A percentile compares a stretch with the other conserved stretches of the same genome.
Conservation (phyloP, 257 asterid genomes). For the Nicotiana undulata region DNA sequence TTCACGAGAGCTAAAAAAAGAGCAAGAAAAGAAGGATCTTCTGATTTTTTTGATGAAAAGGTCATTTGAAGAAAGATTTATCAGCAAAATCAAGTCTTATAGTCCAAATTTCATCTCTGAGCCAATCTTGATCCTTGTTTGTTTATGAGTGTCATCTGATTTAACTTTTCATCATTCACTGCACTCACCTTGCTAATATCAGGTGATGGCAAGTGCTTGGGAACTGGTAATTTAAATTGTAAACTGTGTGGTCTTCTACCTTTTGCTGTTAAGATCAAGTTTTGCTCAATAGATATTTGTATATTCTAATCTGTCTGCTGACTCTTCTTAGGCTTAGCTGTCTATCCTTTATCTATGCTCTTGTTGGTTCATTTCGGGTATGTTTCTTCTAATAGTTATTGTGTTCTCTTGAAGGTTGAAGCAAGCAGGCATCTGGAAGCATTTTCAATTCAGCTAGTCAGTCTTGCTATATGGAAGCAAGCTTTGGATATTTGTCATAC, state of each 20-base stretch:
- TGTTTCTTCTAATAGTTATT: conserved; percentile 7
- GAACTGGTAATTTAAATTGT: background rate
- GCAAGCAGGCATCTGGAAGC: conserved; percentile 67
- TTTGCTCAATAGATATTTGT: background rate
- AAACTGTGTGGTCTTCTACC: background rate
- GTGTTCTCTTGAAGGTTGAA: conserved; percentile 35
- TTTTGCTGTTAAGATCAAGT: background rate
- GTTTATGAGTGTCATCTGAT: background rate
- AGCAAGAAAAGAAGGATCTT: background rate
- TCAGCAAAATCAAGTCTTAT: background rate
- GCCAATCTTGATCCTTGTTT: background rate
- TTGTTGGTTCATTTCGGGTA: background rate
- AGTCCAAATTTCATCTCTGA: background rate
- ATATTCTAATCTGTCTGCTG: background rate
- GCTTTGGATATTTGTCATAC: conserved; percentile 73
- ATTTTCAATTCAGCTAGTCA: conserved; percentile 73
- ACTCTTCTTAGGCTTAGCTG: background rate
- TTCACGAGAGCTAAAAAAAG: background rate
- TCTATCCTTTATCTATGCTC: background rate
- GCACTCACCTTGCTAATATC: background rate
- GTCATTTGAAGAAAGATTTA: background rate
- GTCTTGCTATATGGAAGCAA: conserved; percentile 95
- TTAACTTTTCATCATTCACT: background rate
- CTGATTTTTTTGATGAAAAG: background rate
- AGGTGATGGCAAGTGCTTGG: background rate